phyloP scores from a whole-genome alignment of 768 basidiomycete species.

The Hericium rajendrae region DNA sequence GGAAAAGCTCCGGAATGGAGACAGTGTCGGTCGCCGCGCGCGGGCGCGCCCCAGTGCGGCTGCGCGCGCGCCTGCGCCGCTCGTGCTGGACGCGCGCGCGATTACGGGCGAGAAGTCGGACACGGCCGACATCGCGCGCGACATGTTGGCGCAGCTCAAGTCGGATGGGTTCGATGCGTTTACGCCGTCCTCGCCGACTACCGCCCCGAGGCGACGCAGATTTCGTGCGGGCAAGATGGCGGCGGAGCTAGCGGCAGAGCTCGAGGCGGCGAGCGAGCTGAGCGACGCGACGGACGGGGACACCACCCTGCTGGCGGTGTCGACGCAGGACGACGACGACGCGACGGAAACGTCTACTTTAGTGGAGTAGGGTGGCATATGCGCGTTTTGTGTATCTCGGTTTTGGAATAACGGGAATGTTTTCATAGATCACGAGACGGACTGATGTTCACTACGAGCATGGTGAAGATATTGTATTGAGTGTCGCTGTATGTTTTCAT shows the following conservation, averaged over 20 bases:
- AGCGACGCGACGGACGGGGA: too few relatives aligned
- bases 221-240: conserved; percentile 11
- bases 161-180: conserved; percentile 50
- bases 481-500: too few relatives aligned
- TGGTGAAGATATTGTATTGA: not conserved
- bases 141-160: conserved; percentile 69
- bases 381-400: too few relatives aligned
- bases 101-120: conserved; percentile 27
- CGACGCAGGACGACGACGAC: too few relatives aligned
- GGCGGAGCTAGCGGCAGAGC: conserved; percentile 11
- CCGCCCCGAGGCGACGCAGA: conserved; percentile 14
- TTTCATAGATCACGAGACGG: too few relatives aligned
- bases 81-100: conserved; percentile 21
- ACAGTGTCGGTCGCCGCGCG: conserved; percentile 47
- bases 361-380: too few relatives aligned
- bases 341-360: too few relatives aligned
- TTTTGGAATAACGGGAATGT: too few relatives aligned
- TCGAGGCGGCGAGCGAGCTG: conserved; percentile 8
- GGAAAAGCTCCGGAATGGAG: conserved; percentile 64
- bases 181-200: conserved; percentile 16
- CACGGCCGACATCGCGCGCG: conserved; percentile 52
- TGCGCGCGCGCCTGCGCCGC: conserved; percentile 22
- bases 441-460: too few relatives aligned
- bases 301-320: too few relatives aligned
- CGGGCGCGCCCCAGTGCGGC: conserved; percentile 36